Evolutionary conservation across 78 protist species (phyloP).

Genomic region (Dictyostelium capitatum): DNA sequence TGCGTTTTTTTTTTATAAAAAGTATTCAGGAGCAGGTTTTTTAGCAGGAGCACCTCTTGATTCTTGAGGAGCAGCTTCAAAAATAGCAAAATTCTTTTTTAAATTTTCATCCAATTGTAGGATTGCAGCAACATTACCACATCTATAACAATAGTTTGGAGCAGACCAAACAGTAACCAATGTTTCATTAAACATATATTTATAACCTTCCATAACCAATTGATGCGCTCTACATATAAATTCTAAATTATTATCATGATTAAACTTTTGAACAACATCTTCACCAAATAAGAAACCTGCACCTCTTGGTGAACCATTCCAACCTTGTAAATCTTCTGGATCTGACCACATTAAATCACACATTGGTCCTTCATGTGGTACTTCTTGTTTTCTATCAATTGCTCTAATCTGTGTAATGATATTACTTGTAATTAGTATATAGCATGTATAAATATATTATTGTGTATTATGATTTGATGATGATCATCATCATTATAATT

Average conservation of each 20-base stretch:
- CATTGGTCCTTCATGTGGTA: slow-evolving; percentile 99
- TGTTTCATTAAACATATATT: slow-evolving; percentile 95
- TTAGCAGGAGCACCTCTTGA: slow-evolving; percentile 94
- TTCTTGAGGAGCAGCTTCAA: slow-evolving; percentile 97
- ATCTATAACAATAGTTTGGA: slow-evolving; percentile 99
- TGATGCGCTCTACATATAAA: slow-evolving; percentile 99
- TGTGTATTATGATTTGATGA: background rate
- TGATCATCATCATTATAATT: background rate
- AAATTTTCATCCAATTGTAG: slow-evolving; percentile 95
- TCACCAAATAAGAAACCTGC: slow-evolving; percentile 99
- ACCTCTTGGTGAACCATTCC: slow-evolving; percentile 99
- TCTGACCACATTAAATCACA: slow-evolving; percentile 99
- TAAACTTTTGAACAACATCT: slow-evolving; percentile 96
- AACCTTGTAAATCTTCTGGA: slow-evolving; percentile 98
- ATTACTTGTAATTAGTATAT: background rate
- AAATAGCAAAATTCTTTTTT: slow-evolving; percentile 89
- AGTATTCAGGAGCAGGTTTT: slow-evolving; percentile 95
- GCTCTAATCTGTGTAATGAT: slow-evolving; percentile 92
- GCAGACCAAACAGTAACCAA: slow-evolving; percentile 99
- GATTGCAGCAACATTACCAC: slow-evolving; percentile 98
- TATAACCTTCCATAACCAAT: slow-evolving; percentile 99
- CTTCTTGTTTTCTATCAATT: slow-evolving; percentile 98
- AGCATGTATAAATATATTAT: too few species aligned
- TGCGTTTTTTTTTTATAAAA: background rate
- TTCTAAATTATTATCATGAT: slow-evolving; percentile 89